phyloP scores from a whole-genome alignment of 371 early-diverging fungal genomes.

The Mucor racemosus region DNA sequence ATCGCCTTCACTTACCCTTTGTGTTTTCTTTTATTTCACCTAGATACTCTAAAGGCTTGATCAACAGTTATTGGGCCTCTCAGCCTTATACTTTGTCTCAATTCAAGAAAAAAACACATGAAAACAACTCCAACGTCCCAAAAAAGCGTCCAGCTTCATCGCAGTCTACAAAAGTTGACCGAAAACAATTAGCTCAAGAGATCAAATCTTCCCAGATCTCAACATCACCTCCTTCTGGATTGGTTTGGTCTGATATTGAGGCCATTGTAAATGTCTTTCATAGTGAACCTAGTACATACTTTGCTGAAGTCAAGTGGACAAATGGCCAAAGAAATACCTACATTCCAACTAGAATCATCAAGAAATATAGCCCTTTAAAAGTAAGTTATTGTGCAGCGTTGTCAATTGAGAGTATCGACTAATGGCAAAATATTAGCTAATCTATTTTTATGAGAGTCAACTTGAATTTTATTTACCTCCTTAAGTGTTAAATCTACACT shows the following conservation, averaged over 20 bases:
- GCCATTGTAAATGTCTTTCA: conserved; percentile 21
- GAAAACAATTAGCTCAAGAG: background rate
- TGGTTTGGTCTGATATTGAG: conserved; percentile 23
- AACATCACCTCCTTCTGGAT: conserved; percentile 20
- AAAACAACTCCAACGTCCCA: background rate
- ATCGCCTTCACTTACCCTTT: background rate
- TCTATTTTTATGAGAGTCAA: background rate
- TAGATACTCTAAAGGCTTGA: conserved; percentile 18
- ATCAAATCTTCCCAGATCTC: conserved; percentile 9
- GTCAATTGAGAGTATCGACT: background rate
- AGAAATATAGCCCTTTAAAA: conserved; percentile 14
- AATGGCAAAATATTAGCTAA: background rate
- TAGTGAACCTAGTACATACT: conserved; percentile 4
- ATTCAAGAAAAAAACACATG: conserved; percentile 8
- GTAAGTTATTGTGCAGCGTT: conserved; percentile 2
- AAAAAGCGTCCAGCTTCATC: background rate
- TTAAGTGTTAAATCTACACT: background rate
- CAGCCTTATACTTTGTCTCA: conserved; percentile 5
- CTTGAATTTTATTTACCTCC: background rate
- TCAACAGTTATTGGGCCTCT: conserved; percentile 16
- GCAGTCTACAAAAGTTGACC: background rate
- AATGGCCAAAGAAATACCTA: conserved; percentile 6
- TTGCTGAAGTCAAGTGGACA: conserved; percentile 30
- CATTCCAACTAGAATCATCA: conserved; percentile 24
- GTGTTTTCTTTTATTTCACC: no score